Evolutionary conservation across 768 basidiomycete genomes (phyloP).

Genomic region (Lactifluus subvellereus): DNA sequence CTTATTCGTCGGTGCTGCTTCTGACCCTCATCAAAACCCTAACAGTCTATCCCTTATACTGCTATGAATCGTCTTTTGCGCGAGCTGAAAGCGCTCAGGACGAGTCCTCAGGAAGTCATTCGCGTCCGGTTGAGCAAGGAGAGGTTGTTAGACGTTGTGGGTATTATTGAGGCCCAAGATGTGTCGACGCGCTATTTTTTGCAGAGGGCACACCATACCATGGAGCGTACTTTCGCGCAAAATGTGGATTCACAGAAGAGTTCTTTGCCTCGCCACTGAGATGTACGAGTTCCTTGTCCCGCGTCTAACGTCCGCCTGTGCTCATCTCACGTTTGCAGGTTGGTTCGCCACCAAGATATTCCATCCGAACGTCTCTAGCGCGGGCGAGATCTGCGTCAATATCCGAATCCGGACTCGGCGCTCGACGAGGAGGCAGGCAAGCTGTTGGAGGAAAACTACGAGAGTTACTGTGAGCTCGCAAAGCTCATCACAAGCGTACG

Average conservation of each 20-base stretch:
- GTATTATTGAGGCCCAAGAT: slow-evolving; percentile 86
- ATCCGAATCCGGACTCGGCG: slow-evolving; percentile 94
- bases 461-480: slow-evolving; percentile 80
- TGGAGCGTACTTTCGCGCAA: slow-evolving; percentile 63
- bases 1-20: neutral
- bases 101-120: slow-evolving; percentile 84
- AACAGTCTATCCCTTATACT: slow-evolving; percentile 42
- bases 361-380: slow-evolving; percentile 88
- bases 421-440: slow-evolving; percentile 96
- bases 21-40: neutral
- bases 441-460: slow-evolving; percentile 83
- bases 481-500: slow-evolving; percentile 88
- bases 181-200: slow-evolving; percentile 19
- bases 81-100: slow-evolving; percentile 75
- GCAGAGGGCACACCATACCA: slow-evolving; percentile 65
- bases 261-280: slow-evolving; percentile 93
- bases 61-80: slow-evolving; percentile 83
- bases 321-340: slow-evolving; percentile 41
- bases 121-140: slow-evolving; percentile 81
- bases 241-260: slow-evolving; percentile 88
- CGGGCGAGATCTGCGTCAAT: slow-evolving; percentile 94
- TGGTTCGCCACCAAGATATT: slow-evolving; percentile 94
- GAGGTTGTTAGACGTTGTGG: slow-evolving; percentile 81
- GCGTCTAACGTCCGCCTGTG: neutral
- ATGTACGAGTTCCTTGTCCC: slow-evolving; percentile 49